These are phyloP conservation scores for Marasmius oreades DNA, from an alignment of 1,284 basidiomycete genomes.

Conservation along the genomic window DNA sequence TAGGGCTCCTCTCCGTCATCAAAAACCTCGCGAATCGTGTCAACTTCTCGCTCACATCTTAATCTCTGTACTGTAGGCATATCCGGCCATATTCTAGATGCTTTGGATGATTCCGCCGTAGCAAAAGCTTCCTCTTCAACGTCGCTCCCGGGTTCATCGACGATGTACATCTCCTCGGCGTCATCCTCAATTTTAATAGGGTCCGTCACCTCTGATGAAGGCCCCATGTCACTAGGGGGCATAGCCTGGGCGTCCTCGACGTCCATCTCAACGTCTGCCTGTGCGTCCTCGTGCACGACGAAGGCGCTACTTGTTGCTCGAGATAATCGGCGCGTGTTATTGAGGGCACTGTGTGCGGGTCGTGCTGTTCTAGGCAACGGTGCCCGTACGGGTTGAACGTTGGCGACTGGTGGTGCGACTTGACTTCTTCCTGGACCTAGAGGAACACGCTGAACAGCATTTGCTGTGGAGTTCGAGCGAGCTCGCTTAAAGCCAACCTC, in stretches of 20 bases:
- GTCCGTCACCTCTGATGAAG: constrained; percentile 27
- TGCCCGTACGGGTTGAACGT: constrained; percentile 20
- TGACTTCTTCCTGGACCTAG: constrained; percentile 52
- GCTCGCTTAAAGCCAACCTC: constrained; percentile 60
- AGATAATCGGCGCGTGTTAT: constrained; percentile 37
- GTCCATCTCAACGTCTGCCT: constrained; percentile 57
- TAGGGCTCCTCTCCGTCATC: constrained; percentile 81
- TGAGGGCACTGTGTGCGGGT: constrained; percentile 33
- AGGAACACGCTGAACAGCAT: constrained; percentile 61
- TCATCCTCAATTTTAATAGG: constrained; percentile 54
- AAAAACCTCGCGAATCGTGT: constrained; percentile 69
- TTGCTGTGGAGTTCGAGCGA: constrained; percentile 57
- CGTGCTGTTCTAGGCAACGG: constrained; percentile 28
- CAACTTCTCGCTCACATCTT: constrained; percentile 56
- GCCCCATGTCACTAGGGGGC: constrained; percentile 30
- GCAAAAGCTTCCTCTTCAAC: constrained; percentile 34
- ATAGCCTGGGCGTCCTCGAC: constrained; percentile 34
- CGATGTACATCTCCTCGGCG: constrained; percentile 3
- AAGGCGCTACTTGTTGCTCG: constrained; percentile 25
- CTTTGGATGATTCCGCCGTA: constrained; percentile 28
- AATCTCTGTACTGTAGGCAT: constrained; percentile 55
- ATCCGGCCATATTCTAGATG: constrained; percentile 65
- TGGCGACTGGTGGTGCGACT: constrained; percentile 25
- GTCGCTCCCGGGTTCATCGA: neutral
- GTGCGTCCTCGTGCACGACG: constrained; percentile 26